Conservation (phyloP, 495 filamentous ascomycete genomes). For the Lasiosphaeriaceae sp. region DNA sequence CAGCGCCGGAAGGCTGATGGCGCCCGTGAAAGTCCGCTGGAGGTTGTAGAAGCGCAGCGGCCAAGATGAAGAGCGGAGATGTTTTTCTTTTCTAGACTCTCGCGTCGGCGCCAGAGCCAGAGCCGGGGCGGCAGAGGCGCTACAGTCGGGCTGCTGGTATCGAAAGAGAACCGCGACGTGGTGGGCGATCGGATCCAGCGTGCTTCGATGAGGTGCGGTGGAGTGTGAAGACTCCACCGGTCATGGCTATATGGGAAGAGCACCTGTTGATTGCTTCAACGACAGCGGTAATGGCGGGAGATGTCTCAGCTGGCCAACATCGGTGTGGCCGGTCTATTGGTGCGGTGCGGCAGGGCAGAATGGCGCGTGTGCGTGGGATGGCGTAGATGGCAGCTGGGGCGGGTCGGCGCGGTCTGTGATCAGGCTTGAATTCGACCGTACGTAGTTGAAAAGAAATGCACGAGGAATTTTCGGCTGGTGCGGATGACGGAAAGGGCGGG, state of each 20-base stretch:
- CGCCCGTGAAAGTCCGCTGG: conserved; percentile 49
- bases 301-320: conserved; percentile 12
- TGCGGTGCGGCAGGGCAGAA: conserved; percentile 1
- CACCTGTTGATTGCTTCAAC: conserved; percentile 2
- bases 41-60: conserved; percentile 41
- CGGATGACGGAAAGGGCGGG: conserved; percentile 10
- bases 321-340: neutral
- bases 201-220: conserved; percentile 28
- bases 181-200: conserved; percentile 43
- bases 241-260: conserved; percentile 25
- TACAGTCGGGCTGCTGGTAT: conserved; percentile 6
- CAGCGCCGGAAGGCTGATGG: conserved; percentile 44
- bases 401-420: neutral
- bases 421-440: neutral
- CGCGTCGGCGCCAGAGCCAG: conserved; percentile 21
- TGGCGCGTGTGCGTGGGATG: no score
- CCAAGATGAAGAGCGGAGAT: conserved; percentile 41
- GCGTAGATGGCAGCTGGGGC: neutral
- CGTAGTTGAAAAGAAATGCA: conserved; percentile 2
- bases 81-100: conserved; percentile 47
- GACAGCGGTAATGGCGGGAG: conserved; percentile 4
- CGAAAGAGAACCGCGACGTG: conserved; percentile 18
- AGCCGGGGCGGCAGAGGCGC: neutral
- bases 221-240: conserved; percentile 35
- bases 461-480: conserved; percentile 26